phyloP scores from a whole-genome alignment of 805 yeast species.

The Hemisphaericaspora nanyangensis region DNA sequence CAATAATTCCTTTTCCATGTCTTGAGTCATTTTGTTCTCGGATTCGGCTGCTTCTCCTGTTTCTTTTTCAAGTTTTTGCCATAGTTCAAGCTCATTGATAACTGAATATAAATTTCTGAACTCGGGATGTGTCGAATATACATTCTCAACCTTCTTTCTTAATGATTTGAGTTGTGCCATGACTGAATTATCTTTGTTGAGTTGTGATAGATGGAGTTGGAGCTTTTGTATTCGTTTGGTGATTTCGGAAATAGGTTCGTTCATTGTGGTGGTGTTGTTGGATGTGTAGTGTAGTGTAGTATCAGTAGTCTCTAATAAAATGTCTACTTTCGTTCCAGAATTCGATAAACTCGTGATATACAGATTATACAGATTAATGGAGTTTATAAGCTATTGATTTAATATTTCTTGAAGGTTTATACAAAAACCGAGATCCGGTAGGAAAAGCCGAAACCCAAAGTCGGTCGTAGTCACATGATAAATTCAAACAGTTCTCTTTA shows the following conservation, averaged over 20 bases:
- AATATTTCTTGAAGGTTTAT: no score
- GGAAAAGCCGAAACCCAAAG: no score
- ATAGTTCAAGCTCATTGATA: conserved; percentile 15
- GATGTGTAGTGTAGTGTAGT: no score
- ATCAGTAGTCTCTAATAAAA: no score
- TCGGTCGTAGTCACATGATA: no score
- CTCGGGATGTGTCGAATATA: conserved; percentile 17
- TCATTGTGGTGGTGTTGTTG: conserved; percentile 1
- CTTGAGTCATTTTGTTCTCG: background rate
- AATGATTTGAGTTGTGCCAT: conserved; percentile 12
- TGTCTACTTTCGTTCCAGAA: no score
- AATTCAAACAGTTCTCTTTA: no score
- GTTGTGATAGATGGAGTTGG: background rate
- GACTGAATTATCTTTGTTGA: background rate
- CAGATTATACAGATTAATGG: no score
- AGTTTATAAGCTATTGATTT: no score
- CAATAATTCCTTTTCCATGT: conserved; percentile 2
- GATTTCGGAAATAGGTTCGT: conserved; percentile 3
- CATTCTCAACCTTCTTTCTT: conserved; percentile 8
- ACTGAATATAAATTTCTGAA: conserved; percentile 15
- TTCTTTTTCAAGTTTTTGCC: conserved; percentile 9
- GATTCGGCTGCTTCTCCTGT: background rate
- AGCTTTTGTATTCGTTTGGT: conserved; percentile 1
- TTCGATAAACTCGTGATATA: no score
- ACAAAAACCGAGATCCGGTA: no score